Conservation (phyloP, 139 green algal genomes). For the Chlorella sp. region DNA sequence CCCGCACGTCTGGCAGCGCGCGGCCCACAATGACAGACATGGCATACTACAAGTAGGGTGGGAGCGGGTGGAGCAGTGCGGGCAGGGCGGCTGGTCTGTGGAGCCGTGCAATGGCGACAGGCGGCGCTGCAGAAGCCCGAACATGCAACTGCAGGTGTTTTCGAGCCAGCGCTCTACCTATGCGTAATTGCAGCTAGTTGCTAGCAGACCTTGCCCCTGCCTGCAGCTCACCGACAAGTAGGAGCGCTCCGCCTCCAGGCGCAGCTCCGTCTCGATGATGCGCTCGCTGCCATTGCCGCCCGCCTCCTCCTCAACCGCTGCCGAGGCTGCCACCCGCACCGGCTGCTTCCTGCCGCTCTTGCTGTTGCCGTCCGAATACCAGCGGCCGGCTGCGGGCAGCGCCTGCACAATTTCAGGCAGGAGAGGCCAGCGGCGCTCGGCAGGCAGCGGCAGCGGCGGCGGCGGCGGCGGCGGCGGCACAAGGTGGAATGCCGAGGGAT, state of each 20-base stretch:
- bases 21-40: slow-evolving; percentile 97
- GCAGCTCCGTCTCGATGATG: slow-evolving; percentile 64
- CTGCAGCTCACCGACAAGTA: slow-evolving; percentile 57
- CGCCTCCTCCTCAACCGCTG: neutral
- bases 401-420: neutral
- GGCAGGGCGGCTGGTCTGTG: neutral
- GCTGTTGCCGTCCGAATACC: neutral
- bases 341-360: neutral
- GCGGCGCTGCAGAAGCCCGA: too few relatives aligned
- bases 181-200: too few relatives aligned
- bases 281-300: slow-evolving; percentile 9
- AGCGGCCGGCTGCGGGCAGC: neutral
- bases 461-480: neutral
- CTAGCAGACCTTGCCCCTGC: neutral
- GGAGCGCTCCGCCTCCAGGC: slow-evolving; percentile 59
- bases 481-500: too few relatives aligned
- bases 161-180: too few relatives aligned
- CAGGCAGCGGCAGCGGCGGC: neutral
- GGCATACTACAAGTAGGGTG: slow-evolving; percentile 2
- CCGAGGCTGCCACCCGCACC: neutral
- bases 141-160: too few relatives aligned
- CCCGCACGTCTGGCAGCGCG: slow-evolving; percentile 95
- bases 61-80: neutral
- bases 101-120: too few relatives aligned
- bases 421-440: neutral